Evolutionary conservation across 306 rosid species (phyloP).

Genomic region (Gastrolobium villosum): DNA sequence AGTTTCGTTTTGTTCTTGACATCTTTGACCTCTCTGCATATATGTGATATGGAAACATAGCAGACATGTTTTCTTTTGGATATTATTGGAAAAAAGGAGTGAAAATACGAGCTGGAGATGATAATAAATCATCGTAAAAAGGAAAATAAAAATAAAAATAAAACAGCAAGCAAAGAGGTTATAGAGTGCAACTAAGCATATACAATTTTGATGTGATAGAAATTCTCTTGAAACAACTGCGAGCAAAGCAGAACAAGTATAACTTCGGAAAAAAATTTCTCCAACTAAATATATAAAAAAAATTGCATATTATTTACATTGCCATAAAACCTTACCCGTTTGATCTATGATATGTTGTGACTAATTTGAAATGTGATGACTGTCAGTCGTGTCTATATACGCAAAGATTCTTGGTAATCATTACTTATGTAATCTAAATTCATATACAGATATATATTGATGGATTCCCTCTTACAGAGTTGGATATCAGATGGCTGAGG

Average conservation of each 20-base stretch:
- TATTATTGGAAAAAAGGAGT: neutral
- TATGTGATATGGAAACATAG: slow-evolving; percentile 9
- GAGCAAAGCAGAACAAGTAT: neutral
- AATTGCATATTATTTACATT: neutral
- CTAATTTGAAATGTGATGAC: slow-evolving; percentile 14
- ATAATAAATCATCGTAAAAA: neutral
- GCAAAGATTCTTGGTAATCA: neutral
- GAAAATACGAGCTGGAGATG: neutral
- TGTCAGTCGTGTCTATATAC: neutral
- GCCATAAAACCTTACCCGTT: neutral
- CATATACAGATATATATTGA: slow-evolving; percentile 75
- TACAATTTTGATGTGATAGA: slow-evolving; percentile 6
- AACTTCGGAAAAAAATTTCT: neutral
- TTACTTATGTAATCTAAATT: slow-evolving; percentile 1
- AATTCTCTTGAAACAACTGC: neutral
- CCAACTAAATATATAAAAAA: slow-evolving; percentile 2
- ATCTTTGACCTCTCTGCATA: neutral
- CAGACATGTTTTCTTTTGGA: neutral
- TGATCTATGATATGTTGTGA: slow-evolving; percentile 12
- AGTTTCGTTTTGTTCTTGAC: neutral
- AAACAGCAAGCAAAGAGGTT: neutral
- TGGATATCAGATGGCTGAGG: slow-evolving; percentile 89
- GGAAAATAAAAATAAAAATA: neutral
- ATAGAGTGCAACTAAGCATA: neutral
- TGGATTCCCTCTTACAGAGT: slow-evolving; percentile 73